Evolutionary conservation across 2,329 filamentous ascomycete species (phyloP).

Genomic region (Xylaria sp.): DNA sequence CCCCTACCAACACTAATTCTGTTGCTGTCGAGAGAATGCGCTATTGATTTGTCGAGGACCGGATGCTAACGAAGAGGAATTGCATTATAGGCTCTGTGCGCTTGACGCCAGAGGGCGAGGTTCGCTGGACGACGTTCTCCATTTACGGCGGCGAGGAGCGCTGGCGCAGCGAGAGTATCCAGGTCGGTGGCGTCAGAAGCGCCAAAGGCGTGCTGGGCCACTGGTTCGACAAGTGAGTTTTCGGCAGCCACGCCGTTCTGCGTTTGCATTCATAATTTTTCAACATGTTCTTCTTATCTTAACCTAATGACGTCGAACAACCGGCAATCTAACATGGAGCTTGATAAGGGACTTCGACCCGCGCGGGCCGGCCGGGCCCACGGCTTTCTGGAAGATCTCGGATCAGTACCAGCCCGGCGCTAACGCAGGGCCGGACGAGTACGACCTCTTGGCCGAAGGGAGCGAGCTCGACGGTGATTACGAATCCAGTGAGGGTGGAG

Average conservation of each 20-base stretch:
- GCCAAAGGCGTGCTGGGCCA: conserved; percentile 73
- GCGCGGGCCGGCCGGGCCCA: conserved; percentile 74
- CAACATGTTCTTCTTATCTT: too few relatives aligned
- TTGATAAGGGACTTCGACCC: conserved; percentile 63
- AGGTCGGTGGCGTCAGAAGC: conserved; percentile 70
- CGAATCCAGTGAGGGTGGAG: neutral
- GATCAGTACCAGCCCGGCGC: conserved; percentile 46
- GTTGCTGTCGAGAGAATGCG: neutral
- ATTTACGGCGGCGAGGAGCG: conserved; percentile 68
- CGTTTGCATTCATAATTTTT: too few relatives aligned
- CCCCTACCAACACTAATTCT: neutral
- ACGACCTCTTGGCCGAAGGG: conserved; percentile 4
- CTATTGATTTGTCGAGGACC: neutral
- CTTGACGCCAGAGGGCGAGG: conserved; percentile 71
- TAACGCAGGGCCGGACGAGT: neutral
- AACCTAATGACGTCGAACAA: too few relatives aligned
- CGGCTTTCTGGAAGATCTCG: conserved; percentile 77
- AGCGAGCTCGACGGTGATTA: conserved; percentile 11
- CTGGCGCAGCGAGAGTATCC: conserved; percentile 79
- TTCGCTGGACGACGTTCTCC: conserved; percentile 75
- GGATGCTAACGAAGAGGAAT: conserved; percentile 9
- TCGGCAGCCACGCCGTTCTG: too few relatives aligned
- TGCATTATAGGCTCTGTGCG: conserved; percentile 60
- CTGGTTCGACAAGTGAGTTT: conserved; percentile 74
- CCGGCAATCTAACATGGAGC: neutral